Evolutionary conservation across 2,329 filamentous ascomycete species (phyloP).

Genomic region (Monosporascus sp.): DNA sequence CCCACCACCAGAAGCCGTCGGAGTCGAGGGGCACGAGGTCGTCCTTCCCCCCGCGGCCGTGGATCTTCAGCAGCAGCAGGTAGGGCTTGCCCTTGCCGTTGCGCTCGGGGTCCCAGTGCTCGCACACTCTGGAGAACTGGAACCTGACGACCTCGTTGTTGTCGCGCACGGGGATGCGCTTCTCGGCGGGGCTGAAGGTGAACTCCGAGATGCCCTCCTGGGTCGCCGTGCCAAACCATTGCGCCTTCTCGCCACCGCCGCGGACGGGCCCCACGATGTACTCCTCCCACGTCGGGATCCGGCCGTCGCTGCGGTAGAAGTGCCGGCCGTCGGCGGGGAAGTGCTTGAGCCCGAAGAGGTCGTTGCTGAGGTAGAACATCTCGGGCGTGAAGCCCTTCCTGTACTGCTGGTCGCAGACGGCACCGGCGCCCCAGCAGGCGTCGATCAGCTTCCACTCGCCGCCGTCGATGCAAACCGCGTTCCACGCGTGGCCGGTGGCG

Average conservation of each 20-base stretch:
- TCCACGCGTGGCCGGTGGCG: slow-evolving; percentile 77
- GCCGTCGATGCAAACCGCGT: slow-evolving; percentile 80
- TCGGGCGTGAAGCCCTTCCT: slow-evolving; percentile 61
- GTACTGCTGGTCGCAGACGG: slow-evolving; percentile 56
- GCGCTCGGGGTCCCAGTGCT: slow-evolving; percentile 73
- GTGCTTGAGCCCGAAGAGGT: slow-evolving; percentile 75
- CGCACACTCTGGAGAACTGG: slow-evolving; percentile 72
- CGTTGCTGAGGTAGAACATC: slow-evolving; percentile 59
- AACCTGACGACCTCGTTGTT: slow-evolving; percentile 61
- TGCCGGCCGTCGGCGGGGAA: slow-evolving; percentile 64
- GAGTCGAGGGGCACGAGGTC: slow-evolving; percentile 67
- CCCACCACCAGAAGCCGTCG: slow-evolving; percentile 78
- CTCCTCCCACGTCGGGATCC: slow-evolving; percentile 68
- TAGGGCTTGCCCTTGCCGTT: slow-evolving; percentile 62
- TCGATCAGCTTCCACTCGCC: slow-evolving; percentile 91
- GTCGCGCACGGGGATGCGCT: slow-evolving; percentile 52
- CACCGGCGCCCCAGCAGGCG: slow-evolving; percentile 86
- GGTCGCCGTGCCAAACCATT: slow-evolving; percentile 38
- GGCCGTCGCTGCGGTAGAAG: slow-evolving; percentile 72
- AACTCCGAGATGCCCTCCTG: slow-evolving; percentile 49
- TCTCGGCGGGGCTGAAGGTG: slow-evolving; percentile 56
- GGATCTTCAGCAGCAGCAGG: slow-evolving; percentile 63
- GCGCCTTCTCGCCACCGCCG: slow-evolving; percentile 40
- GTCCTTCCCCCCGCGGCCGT: slow-evolving; percentile 58
- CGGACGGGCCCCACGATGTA: slow-evolving; percentile 62